phyloP scores from a whole-genome alignment of 768 basidiomycete genomes.

The Kwoniella sp. region DNA sequence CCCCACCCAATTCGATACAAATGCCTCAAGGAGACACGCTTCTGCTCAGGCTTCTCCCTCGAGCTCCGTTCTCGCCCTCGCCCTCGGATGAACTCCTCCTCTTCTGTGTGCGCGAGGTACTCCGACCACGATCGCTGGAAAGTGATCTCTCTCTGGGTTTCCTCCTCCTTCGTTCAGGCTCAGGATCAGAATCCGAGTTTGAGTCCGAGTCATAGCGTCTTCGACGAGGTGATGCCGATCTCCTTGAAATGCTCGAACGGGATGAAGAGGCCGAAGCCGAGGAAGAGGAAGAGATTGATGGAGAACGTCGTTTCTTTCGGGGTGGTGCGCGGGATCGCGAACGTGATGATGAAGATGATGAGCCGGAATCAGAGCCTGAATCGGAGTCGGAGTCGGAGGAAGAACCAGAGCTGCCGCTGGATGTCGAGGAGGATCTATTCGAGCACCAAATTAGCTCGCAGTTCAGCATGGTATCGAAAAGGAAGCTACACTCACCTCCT shows the following conservation, averaged over 20 bases:
- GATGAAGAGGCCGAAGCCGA: conserved; percentile 24
- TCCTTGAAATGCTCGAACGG: neutral
- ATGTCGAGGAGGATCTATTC: conserved; percentile 11
- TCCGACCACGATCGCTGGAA: neutral
- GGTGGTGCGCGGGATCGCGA: conserved; percentile 20
- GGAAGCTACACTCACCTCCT: conserved; percentile 7
- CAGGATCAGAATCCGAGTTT: conserved; percentile 8
- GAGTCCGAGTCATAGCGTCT: conserved; percentile 9
- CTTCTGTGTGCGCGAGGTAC: too few species aligned
- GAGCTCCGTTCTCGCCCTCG: neutral
- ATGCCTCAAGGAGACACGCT: too few species aligned
- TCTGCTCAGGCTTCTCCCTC: neutral
- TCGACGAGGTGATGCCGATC: conserved; percentile 19
- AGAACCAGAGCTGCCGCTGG: conserved; percentile 24
- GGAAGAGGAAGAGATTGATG: conserved; percentile 19
- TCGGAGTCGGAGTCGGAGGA: conserved; percentile 32
- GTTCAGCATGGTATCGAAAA: too few species aligned
- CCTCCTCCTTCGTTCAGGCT: neutral
- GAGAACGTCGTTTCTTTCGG: conserved; percentile 17
- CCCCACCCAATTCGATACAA: too few species aligned
- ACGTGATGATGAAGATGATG: conserved; percentile 2
- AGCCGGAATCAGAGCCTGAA: conserved; percentile 19
- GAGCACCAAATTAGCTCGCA: neutral
- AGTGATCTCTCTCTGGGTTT: conserved; percentile 11
- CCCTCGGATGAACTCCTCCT: too few species aligned